Evolutionary conservation across 495 filamentous ascomycete genomes (phyloP).

Genomic region (Daldinia childiae): DNA sequence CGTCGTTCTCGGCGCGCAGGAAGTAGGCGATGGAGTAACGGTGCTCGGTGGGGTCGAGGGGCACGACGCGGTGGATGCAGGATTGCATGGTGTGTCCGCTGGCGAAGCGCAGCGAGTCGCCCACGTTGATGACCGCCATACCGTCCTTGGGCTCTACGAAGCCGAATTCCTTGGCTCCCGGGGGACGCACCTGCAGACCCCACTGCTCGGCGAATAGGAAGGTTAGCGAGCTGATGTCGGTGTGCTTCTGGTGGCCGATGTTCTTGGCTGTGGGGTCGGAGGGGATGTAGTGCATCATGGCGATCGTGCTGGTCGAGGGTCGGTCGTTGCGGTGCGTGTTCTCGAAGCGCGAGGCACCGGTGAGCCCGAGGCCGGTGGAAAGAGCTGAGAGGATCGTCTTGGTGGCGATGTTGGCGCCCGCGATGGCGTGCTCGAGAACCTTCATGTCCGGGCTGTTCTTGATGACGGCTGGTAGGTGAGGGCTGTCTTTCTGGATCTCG

Average conservation of each 20-base stretch:
- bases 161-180: slow-evolving; percentile 58
- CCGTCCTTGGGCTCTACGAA: slow-evolving; percentile 62
- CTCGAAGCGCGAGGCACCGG: slow-evolving; percentile 58
- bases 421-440: slow-evolving; percentile 57
- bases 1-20: slow-evolving; percentile 63
- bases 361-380: slow-evolving; percentile 56
- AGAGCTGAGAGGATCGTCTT: slow-evolving; percentile 62
- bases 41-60: slow-evolving; percentile 58
- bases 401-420: slow-evolving; percentile 59
- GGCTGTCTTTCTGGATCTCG: slow-evolving; percentile 58
- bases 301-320: slow-evolving; percentile 57
- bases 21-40: slow-evolving; percentile 69
- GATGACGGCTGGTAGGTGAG: slow-evolving; percentile 55
- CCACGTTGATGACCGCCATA: slow-evolving; percentile 65
- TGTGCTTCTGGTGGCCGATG: slow-evolving; percentile 66
- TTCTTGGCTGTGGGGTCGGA: slow-evolving; percentile 53
- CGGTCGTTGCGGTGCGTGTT: slow-evolving; percentile 62
- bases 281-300: slow-evolving; percentile 61
- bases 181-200: slow-evolving; percentile 65
- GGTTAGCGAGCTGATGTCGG: slow-evolving; percentile 66
- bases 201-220: slow-evolving; percentile 65
- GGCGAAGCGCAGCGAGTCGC: slow-evolving; percentile 65
- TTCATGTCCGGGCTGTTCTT: slow-evolving; percentile 60
- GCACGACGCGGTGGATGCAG: slow-evolving; percentile 66
- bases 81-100: slow-evolving; percentile 60